Percentiles rank a stretch among this genome's conserved stretches.
Conservation (phyloP, 2,329 filamentous ascomycete species). For the Tothia fuscella region DNA sequence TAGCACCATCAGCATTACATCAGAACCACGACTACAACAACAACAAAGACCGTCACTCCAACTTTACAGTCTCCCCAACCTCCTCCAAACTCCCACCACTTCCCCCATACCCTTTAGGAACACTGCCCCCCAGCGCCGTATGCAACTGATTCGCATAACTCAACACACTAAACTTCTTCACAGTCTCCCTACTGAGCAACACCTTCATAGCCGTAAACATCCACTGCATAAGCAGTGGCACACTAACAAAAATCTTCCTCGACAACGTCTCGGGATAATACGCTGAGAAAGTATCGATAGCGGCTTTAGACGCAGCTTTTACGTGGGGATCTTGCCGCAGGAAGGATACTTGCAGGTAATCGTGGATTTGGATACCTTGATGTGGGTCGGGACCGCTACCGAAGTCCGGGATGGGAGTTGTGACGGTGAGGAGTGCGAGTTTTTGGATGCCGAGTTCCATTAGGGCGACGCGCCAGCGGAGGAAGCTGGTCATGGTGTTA, state of each 20-base stretch:
- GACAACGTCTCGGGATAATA: constrained; percentile 83
- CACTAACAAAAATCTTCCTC: constrained; percentile 94
- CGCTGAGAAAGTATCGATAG: constrained; percentile 66
- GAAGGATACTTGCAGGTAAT: constrained; percentile 83
- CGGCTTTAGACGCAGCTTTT: constrained; percentile 65
- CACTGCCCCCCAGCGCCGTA: constrained; percentile 48
- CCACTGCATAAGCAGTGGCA: constrained; percentile 84
- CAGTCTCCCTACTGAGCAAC: constrained; percentile 35
- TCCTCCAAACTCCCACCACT: constrained; percentile 44
- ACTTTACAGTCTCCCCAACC: constrained; percentile 29
- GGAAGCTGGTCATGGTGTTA: no score
- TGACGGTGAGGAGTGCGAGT: constrained; percentile 58
- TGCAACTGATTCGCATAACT: constrained; percentile 54
- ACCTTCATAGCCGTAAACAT: constrained; percentile 36
- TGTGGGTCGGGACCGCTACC: constrained; percentile 60
- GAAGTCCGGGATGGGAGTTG: constrained; percentile 57
- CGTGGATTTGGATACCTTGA: constrained; percentile 85
- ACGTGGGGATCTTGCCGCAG: constrained; percentile 67
- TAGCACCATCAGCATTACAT: no score
- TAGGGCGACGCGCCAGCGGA: constrained; percentile 77
- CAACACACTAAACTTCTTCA: constrained; percentile 37
- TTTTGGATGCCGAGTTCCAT: constrained; percentile 75
- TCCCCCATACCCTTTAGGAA: constrained; percentile 73
- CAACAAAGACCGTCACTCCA: no score
- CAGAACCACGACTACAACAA: no score